A percentile compares a stretch with the other conserved stretches of the same genome.
Evolutionary conservation across 768 basidiomycete genomes (phyloP).

Genomic region (Coprinellus aureogranulatus): DNA sequence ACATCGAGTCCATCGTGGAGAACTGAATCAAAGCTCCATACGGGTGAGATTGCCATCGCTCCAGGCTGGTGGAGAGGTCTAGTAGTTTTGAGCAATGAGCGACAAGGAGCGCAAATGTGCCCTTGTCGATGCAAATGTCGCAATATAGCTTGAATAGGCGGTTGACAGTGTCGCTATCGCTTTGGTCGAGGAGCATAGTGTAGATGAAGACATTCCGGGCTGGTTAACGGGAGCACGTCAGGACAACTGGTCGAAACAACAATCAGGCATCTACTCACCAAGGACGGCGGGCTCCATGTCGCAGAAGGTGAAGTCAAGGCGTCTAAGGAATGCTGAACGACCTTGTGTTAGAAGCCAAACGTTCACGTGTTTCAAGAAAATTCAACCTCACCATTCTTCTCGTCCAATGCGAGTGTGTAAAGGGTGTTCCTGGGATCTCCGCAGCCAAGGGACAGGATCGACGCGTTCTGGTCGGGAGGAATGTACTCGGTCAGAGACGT

Average conservation of each 20-base stretch:
- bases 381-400: slow-evolving; percentile 19
- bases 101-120: slow-evolving; percentile 29
- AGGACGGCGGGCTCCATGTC: slow-evolving; percentile 49
- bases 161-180: slow-evolving; percentile 9
- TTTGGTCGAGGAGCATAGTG: slow-evolving; percentile 38
- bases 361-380: neutral
- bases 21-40: slow-evolving; percentile 39
- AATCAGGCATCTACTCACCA: slow-evolving; percentile 26
- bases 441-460: slow-evolving; percentile 54
- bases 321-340: slow-evolving; percentile 16
- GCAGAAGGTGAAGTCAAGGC: slow-evolving; percentile 50
- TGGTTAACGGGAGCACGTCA: slow-evolving; percentile 17
- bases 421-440: slow-evolving; percentile 57
- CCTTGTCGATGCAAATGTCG: slow-evolving; percentile 44
- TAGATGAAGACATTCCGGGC: slow-evolving; percentile 50
- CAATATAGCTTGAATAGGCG: slow-evolving; percentile 47
- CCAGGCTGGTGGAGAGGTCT: slow-evolving; percentile 27
- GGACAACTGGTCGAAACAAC: too few species aligned
- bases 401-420: slow-evolving; percentile 41
- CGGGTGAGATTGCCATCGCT: slow-evolving; percentile 37
- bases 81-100: slow-evolving; percentile 40
- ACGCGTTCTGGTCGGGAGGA: slow-evolving; percentile 44
- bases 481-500: slow-evolving; percentile 47
- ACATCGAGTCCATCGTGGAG: slow-evolving; percentile 35
- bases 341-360: neutral